Evolutionary conservation across 2,329 filamentous ascomycete species (phyloP), one percentile per base, ranked within the genome.

Genomic region (Bretziella fagacearum): DNA sequence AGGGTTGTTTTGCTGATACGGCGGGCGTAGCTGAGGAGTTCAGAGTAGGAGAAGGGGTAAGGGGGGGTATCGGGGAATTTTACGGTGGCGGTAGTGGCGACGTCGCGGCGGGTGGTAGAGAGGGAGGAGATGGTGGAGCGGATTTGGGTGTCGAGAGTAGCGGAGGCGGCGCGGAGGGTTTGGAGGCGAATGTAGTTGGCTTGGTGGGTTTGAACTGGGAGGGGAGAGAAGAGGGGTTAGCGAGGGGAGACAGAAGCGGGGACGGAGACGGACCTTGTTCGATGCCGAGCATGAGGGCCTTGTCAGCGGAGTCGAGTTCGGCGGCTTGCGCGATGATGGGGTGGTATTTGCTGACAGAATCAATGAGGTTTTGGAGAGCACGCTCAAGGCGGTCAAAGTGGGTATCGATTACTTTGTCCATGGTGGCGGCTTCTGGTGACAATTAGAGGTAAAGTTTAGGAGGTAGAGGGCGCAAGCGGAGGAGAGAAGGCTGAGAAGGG

Each of bases 341-440:
- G 56, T 86, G 84, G 63, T 87, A 89, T 53, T 84, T 82, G 4
- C 82, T 71, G 52, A 93, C 81, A 0, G 83, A 87, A 59, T 86
- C 81, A 54, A 86, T 79, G 27, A 93, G 67, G 23, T 67, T 75
- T 10, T 73, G 70, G 17, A 93, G 66, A 1, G 77, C 74, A 55
- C 71, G 74, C 55, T 82, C 79, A 25, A 83, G 65, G 42, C 75
- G 73, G 57, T 79, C 74, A 51, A 83, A 80, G 55, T 72, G 74
- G 39, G 57, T 59, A 52, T 81, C 74, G 5, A 83, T 68, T 42
- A 70, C 63, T 40, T 68, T 68, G 53, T 83, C 73, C 79, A 83
- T 83, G 25, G 30, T 25, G 18, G 17, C 33, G 15, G n/a, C 6
- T n/a, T n/a, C 5, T 39, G 18, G 20, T 10, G 25, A 6, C 7